Evolutionary conservation across 768 basidiomycete genomes (phyloP), one percentile per base, ranked within the genome.

Genomic region (Amanita jacksonii): DNA sequence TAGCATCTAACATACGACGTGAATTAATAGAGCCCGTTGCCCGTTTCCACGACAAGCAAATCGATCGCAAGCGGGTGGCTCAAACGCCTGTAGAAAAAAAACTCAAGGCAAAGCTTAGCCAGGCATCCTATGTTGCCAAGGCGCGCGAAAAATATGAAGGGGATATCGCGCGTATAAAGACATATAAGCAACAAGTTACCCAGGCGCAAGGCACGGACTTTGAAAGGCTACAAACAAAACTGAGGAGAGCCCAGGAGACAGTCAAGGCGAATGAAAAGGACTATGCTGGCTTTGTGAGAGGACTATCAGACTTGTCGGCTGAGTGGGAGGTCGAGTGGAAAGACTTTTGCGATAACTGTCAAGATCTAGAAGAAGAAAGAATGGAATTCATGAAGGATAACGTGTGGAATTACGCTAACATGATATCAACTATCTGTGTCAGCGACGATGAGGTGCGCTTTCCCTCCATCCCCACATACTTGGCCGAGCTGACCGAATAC

Each of bases 251-350:
- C 27, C 79, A 85, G 51, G 82, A 86, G 64, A 92, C 89, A 0
- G 87, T 93, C 13, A 80, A 84, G 48, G 77, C 78, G 9, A 97
- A 97, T 57, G 92, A 97, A 62, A 76, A 81, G 49, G 94, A 99
- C 54, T 93, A 87, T 56, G 72, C 73, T 16, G 82, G 81, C 53
- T 93, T 92, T 56, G 77, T 84, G 3, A 73, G 74, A 45, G 81
- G 79, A 0, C 63, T 96, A 27, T 69, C 77, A 51, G 85, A 90
- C 39, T 80, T 86, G 35, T 65, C 77, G 41, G 72, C 67, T 18
- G 78, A 78, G 51, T 98, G 93, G 94, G 93, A 97, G 58, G 67
- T 70, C 48, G 85, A 92, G 41, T 99, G 93, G 93, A 93, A 88
- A 62, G 70, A 69, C 9, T 98, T 93, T 63, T 97, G 91, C 57